Conservation (phyloP, 805 yeast genomes). For the Lachancea sp. region DNA sequence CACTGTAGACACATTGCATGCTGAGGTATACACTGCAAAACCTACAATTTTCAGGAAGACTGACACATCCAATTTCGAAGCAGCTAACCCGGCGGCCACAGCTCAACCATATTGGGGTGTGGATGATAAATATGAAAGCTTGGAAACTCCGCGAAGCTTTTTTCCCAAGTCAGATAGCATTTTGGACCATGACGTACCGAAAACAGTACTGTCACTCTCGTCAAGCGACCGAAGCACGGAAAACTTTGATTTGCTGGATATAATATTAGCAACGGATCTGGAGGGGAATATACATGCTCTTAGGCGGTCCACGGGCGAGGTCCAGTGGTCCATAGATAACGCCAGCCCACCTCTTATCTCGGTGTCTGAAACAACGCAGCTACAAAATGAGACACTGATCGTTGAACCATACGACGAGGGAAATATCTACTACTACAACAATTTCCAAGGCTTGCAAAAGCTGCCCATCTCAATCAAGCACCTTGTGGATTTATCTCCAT, state of each 20-base stretch:
- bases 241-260: slow-evolving; percentile 38
- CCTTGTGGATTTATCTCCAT: slow-evolving; percentile 77
- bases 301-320: slow-evolving; percentile 64
- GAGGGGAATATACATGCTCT: slow-evolving; percentile 86
- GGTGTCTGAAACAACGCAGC: slow-evolving; percentile 16
- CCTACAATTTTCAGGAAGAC: slow-evolving; percentile 5
- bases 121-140: not conserved
- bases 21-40: slow-evolving; percentile 5
- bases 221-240: slow-evolving; percentile 8
- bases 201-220: slow-evolving; percentile 29
- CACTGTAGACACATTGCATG: not conserved
- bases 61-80: not conserved
- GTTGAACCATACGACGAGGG: slow-evolving; percentile 91
- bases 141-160: not conserved
- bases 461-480: slow-evolving; percentile 76
- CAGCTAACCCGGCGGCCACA: not conserved
- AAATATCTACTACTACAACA: slow-evolving; percentile 69
- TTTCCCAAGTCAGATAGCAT: not conserved
- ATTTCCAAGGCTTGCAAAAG: slow-evolving; percentile 65
- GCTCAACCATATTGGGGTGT: not conserved
- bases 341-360: slow-evolving; percentile 26
- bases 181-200: not conserved
- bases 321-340: slow-evolving; percentile 70
- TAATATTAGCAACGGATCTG: slow-evolving; percentile 67
- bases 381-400: slow-evolving; percentile 54